These are phyloP conservation scores for Ochetophila trinervis DNA, from an alignment of 306 rosid genomes.

Conservation along the genomic window DNA sequence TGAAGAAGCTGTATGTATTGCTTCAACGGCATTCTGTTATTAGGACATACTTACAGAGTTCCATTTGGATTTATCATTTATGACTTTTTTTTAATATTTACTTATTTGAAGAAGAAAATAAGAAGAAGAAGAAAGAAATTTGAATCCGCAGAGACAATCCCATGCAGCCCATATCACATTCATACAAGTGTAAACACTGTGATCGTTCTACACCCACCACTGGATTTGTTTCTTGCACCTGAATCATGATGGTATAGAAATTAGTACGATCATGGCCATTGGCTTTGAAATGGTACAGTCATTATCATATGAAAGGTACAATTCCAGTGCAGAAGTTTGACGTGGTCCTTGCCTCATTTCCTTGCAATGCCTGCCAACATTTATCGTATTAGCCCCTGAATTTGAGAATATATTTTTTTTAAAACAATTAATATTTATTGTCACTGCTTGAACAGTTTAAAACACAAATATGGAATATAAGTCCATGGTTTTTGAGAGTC, in stretches of 20 bases:
- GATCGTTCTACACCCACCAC: constrained; percentile 19
- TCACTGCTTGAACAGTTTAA: constrained; percentile 25
- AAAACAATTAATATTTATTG: constrained; percentile 27
- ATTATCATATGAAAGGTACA: constrained; percentile 52
- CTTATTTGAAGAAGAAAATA: background rate
- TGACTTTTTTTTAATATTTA: background rate
- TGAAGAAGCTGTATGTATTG: constrained; percentile 18
- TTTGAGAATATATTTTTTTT: too few relatives aligned
- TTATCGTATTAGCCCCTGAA: constrained; percentile 22
- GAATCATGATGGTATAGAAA: constrained; percentile 5
- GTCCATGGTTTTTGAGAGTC: constrained; percentile 25
- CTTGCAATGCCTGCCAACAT: constrained; percentile 23
- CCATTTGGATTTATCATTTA: constrained; percentile 22
- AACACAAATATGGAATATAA: constrained; percentile 10
- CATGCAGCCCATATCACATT: constrained; percentile 7
- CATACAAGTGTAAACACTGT: constrained; percentile 18
- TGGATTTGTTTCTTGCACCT: constrained; percentile 6
- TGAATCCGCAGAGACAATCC: background rate
- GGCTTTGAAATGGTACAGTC: constrained; percentile 56
- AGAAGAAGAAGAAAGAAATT: too few relatives aligned
- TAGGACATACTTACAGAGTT: constrained; percentile 20
- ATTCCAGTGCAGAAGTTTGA: constrained; percentile 55
- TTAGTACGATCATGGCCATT: constrained; percentile 37
- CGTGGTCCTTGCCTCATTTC: constrained; percentile 55
- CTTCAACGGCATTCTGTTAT: constrained; percentile 56